These are phyloP conservation scores for Cryptococcus sp. DNA, from an alignment of 1,284 basidiomycete genomes.

Conservation along the genomic window DNA sequence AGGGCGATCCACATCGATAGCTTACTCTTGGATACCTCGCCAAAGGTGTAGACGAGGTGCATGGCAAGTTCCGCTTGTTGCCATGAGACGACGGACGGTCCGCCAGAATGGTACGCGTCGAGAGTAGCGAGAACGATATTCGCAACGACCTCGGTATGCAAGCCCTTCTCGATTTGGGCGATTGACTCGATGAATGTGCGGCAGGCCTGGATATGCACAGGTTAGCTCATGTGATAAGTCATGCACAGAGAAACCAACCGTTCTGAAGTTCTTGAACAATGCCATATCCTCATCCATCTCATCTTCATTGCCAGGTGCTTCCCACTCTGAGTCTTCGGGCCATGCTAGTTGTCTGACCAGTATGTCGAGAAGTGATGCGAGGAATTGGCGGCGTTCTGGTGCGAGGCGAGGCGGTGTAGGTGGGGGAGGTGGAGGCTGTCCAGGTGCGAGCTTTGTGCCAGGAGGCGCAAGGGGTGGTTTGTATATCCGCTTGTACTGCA, in stretches of 20 bases:
- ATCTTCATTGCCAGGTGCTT: slow-evolving; percentile 69
- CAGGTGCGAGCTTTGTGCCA: slow-evolving; percentile 17
- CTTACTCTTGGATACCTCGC: slow-evolving; percentile 70
- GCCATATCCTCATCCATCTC: slow-evolving; percentile 85
- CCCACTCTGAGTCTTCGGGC: slow-evolving; percentile 77
- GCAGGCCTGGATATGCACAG: slow-evolving; percentile 30
- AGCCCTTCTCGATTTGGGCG: slow-evolving; percentile 68
- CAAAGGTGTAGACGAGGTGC: slow-evolving; percentile 89
- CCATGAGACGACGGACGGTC: slow-evolving; percentile 68
- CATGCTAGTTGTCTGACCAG: slow-evolving; percentile 72
- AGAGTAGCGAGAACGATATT: slow-evolving; percentile 49
- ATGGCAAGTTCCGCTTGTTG: slow-evolving; percentile 91
- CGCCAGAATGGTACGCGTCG: slow-evolving; percentile 40
- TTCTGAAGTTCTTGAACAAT: slow-evolving; percentile 83
- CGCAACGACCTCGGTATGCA: slow-evolving; percentile 53
- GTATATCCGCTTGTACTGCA: slow-evolving; percentile 19
- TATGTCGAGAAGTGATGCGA: slow-evolving; percentile 75
- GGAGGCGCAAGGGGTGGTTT: slow-evolving; percentile 15
- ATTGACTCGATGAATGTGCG: slow-evolving; percentile 89
- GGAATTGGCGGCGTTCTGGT: slow-evolving; percentile 72
- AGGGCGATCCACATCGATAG: not conserved
- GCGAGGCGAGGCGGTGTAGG: slow-evolving; percentile 56
- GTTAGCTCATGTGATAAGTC: not conserved
- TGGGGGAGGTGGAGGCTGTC: slow-evolving; percentile 26
- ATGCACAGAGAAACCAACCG: slow-evolving; percentile 57